These are phyloP conservation scores for Fusarium staphyleae DNA, from an alignment of 2,329 filamentous ascomycete species.

Conservation along the genomic window DNA sequence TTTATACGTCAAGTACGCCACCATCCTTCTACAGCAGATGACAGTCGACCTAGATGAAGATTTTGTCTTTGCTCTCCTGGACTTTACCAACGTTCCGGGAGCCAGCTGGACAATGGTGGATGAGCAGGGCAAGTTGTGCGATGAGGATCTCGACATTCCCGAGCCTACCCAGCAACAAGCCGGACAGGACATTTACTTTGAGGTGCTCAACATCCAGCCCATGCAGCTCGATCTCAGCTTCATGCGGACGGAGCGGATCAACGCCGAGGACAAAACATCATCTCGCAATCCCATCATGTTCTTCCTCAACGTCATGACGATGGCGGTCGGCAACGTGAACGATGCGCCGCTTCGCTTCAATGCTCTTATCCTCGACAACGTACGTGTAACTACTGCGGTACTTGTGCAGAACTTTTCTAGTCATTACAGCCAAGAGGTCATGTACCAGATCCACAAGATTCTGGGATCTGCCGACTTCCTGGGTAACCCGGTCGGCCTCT, in stretches of 20 bases:
- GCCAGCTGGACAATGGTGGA: conserved; percentile 75
- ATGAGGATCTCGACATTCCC: conserved; percentile 88
- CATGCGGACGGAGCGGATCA: conserved; percentile 94
- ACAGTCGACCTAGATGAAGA: conserved; percentile 97
- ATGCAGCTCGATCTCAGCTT: conserved; percentile 98
- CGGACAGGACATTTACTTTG: conserved; percentile 97
- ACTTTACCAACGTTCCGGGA: conserved; percentile 92
- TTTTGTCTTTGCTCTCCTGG: conserved; percentile 94
- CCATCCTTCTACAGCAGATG: conserved; percentile 94
- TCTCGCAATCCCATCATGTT: conserved; percentile 97
- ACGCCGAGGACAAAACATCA: conserved; percentile 91
- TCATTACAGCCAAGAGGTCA: conserved; percentile 95
- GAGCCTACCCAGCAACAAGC: conserved; percentile 85
- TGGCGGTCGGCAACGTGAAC: conserved; percentile 99
- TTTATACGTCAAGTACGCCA: conserved; percentile 97
- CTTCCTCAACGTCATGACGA: conserved; percentile 96
- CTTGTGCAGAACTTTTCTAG: conserved; percentile 86
- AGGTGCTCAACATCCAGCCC: conserved; percentile 93
- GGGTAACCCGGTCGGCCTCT: conserved; percentile 94
- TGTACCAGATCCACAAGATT: conserved; percentile 97
- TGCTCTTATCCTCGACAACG: conserved; percentile 92
- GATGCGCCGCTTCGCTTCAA: conserved; percentile 95
- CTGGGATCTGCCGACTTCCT: conserved; percentile 97
- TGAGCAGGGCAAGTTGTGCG: conserved; percentile 84
- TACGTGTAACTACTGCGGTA: conserved; percentile 84